Conservation (phyloP, 805 yeast genomes). For the Blastobotrys attinorum region DNA sequence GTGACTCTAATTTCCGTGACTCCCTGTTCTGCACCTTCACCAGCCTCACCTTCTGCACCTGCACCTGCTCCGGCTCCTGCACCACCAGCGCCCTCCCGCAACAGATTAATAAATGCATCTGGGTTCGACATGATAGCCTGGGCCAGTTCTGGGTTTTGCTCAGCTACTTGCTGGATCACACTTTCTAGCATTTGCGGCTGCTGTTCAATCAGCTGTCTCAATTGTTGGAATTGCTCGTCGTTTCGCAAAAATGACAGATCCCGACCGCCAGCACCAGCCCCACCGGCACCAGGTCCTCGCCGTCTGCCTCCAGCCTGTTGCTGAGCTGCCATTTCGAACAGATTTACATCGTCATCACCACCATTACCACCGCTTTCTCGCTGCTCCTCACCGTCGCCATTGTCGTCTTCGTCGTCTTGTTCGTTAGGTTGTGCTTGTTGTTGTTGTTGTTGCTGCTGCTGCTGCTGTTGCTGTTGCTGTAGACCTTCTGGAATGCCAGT, state of each 20-base stretch:
- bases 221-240: slow-evolving; percentile 39
- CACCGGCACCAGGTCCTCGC: slow-evolving; percentile 34
- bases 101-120: slow-evolving; percentile 73
- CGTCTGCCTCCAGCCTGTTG: slow-evolving; percentile 12
- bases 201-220: slow-evolving; percentile 71
- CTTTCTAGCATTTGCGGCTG: slow-evolving; percentile 87
- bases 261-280: slow-evolving; percentile 31
- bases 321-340: slow-evolving; percentile 33
- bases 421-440: background rate
- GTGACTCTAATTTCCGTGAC: slow-evolving; percentile 55
- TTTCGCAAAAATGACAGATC: slow-evolving; percentile 32
- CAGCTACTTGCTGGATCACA: slow-evolving; percentile 71
- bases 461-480: slow-evolving; percentile 23
- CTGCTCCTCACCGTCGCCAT: background rate
- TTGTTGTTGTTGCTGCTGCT: background rate
- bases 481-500: slow-evolving; percentile 78
- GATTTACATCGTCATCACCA: slow-evolving; percentile 30
- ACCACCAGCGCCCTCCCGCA: slow-evolving; percentile 36
- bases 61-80: slow-evolving; percentile 30
- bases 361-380: background rate
- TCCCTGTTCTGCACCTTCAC: slow-evolving; percentile 30
- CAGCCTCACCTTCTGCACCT: slow-evolving; percentile 31
- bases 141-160: slow-evolving; percentile 78
- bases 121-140: slow-evolving; percentile 59
- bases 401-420: slow-evolving; percentile 1